A percentile compares a stretch with the other conserved stretches of the same genome.
These are phyloP conservation scores for Evansstolkia leycettana DNA, from an alignment of 495 filamentous ascomycete genomes.

Conservation along the genomic window DNA sequence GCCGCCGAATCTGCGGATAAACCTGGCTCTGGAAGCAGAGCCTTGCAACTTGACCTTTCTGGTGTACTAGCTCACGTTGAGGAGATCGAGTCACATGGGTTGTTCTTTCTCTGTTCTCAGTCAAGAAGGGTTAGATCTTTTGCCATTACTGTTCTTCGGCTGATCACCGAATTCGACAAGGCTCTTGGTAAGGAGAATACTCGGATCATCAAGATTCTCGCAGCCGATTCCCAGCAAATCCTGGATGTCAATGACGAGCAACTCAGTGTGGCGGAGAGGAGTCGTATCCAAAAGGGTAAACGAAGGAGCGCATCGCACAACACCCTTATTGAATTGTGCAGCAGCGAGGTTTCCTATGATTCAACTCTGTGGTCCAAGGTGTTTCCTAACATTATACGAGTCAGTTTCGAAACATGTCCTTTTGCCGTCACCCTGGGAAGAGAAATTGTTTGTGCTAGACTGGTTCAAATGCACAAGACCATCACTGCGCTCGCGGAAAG, in stretches of 20 bases:
- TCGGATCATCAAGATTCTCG: slow-evolving; percentile 81
- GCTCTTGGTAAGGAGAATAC: slow-evolving; percentile 71
- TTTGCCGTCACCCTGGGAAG: slow-evolving; percentile 81
- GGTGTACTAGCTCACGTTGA: slow-evolving; percentile 85
- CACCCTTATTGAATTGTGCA: slow-evolving; percentile 85
- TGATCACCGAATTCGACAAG: slow-evolving; percentile 89
- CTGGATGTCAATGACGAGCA: slow-evolving; percentile 90
- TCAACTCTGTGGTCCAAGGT: slow-evolving; percentile 94
- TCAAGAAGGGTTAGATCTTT: slow-evolving; percentile 78
- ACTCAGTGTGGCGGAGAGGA: slow-evolving; percentile 83
- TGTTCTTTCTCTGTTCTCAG: slow-evolving; percentile 98
- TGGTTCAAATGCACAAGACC: slow-evolving; percentile 81
- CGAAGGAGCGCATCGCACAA: slow-evolving; percentile 72
- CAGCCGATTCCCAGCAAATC: slow-evolving; percentile 77
- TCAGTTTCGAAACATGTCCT: slow-evolving; percentile 82
- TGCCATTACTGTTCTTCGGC: slow-evolving; percentile 79
- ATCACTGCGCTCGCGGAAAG: slow-evolving; percentile 70
- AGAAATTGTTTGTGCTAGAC: slow-evolving; percentile 81
- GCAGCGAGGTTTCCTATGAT: slow-evolving; percentile 90
- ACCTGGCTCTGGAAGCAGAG: slow-evolving; percentile 40
- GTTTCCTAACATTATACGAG: slow-evolving; percentile 87
- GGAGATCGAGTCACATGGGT: slow-evolving; percentile 88
- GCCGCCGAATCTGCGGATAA: slow-evolving; percentile 48
- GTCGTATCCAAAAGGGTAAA: slow-evolving; percentile 82
- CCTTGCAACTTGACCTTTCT: slow-evolving; percentile 73